These are phyloP conservation scores for Globisporangium megalacanthum DNA, from an alignment of 352 stramenopile species.

Conservation along the genomic window DNA sequence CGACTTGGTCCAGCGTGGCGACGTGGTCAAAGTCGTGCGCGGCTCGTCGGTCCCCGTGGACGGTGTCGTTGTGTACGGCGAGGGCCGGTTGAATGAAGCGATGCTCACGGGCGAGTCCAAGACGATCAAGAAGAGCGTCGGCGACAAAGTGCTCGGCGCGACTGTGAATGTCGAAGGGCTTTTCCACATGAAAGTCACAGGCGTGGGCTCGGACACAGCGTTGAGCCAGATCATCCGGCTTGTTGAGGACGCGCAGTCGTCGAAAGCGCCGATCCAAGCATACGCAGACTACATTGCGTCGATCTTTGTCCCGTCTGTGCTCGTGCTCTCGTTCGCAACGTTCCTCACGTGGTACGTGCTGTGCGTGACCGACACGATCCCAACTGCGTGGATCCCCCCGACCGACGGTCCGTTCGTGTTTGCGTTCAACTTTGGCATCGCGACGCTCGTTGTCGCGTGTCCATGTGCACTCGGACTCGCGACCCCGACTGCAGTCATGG, in stretches of 20 bases:
- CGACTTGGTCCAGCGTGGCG: conserved; percentile 87
- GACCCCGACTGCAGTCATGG: conserved; percentile 98
- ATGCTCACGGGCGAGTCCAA: conserved; percentile 95
- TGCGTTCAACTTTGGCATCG: conserved; percentile 96
- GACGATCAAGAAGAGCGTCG: conserved; percentile 88
- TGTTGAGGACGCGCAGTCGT: conserved; percentile 97
- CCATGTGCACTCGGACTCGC: conserved; percentile 98
- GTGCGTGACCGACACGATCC: conserved; percentile 50
- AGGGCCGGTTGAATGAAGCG: conserved; percentile 90
- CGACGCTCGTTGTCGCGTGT: conserved; percentile 97
- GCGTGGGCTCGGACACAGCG: conserved; percentile 90
- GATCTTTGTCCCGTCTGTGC: conserved; percentile 95
- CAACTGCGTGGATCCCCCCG: conserved; percentile 53
- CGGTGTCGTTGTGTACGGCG: conserved; percentile 88
- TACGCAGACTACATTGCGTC: conserved; percentile 95
- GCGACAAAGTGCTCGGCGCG: conserved; percentile 85
- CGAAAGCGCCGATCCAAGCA: conserved; percentile 97
- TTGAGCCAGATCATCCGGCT: conserved; percentile 98
- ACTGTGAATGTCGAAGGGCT: conserved; percentile 90
- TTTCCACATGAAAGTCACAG: conserved; percentile 92
- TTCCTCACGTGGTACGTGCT: conserved; percentile 95
- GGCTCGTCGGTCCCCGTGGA: conserved; percentile 91
- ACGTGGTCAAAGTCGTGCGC: conserved; percentile 93
- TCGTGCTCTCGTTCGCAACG: conserved; percentile 90
- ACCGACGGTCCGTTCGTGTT: conserved; percentile 89